Base-by-base conservation (phyloP, 306 rosid species). In the Luffa aegyptiaca region DNA sequence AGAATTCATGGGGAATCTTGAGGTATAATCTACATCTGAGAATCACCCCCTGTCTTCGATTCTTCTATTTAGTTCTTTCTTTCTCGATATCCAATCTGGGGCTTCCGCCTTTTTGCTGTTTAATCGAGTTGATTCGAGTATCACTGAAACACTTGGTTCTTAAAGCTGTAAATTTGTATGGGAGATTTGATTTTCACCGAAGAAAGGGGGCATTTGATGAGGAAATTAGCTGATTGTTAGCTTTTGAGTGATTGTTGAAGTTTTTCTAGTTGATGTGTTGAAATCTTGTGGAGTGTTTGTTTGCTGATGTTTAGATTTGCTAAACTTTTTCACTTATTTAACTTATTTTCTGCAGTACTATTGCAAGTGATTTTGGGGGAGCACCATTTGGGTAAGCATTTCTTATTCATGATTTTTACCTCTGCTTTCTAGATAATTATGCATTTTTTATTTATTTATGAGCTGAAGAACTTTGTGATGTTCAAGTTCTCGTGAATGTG, bases 351-450 rank as follows among this genome's bases (percentile, higher is more conserved):
- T 84, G 86, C 93, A 94, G 98, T 75, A 92, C 98, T 10, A 86
- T 92, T 83, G 90, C 98, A 77, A 80, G 83, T 82, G 97, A 94
- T 63, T 83, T 92, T 72, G 92, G 84, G 62, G 98, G 98, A 80
- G 95, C 97, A 12, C 98, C 98, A 41, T 94, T 92, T 84, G 97
- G 97, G 98, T 92, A 89, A 88, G 83, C 17, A 45, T 83, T 76
- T 80, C 35, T 33, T 37, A 2, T 37, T 62, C 41, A 26, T 62
- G 55, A 13, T 20, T 42, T 69, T 20, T 13, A 35, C 53, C n/a
- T 46, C 10, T 46, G 58, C n/a, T 71, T 71, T 12, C 53, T 10
- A 9, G n/a, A 10, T 26, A 44, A 20, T 20, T 21, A 0, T 45
- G 20, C 6, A 21, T 44, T 3, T 46, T 46, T 46, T 12, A 21